phyloP scores from a whole-genome alignment of 1,284 basidiomycete species.

The Marasmius oreades region DNA sequence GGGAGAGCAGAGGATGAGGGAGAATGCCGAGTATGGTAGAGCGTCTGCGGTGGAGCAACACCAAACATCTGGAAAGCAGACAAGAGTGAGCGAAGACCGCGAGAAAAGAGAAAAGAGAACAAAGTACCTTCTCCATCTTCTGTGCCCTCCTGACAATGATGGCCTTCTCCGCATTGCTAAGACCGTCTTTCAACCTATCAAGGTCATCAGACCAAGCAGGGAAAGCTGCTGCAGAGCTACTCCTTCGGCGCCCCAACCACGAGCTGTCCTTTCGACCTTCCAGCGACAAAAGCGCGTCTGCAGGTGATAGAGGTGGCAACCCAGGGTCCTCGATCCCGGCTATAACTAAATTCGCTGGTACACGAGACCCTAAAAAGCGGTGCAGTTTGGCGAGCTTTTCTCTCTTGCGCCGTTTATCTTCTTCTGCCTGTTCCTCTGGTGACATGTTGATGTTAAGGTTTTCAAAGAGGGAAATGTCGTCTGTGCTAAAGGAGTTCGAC shows the following conservation, averaged over 20 bases:
- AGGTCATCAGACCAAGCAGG: constrained; percentile 48
- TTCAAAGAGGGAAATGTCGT: constrained; percentile 20
- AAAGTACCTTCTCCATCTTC: constrained; percentile 79
- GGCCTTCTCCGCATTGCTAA: constrained; percentile 68
- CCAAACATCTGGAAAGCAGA: constrained; percentile 62
- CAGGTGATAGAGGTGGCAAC: constrained; percentile 24
- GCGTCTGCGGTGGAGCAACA: constrained; percentile 67
- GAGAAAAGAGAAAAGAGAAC: background rate
- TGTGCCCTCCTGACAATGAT: constrained; percentile 72
- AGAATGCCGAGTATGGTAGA: constrained; percentile 60
- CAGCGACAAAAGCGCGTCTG: constrained; percentile 1
- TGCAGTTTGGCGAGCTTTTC: constrained; percentile 75
- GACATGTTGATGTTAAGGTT: constrained; percentile 38
- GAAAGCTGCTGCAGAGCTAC: constrained; percentile 50
- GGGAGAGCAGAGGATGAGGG: constrained; percentile 34
- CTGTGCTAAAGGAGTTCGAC: constrained; percentile 21
- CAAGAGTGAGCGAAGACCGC: constrained; percentile 7
- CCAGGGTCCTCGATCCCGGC: constrained; percentile 35
- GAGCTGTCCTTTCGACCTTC: constrained; percentile 24
- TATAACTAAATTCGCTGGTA: constrained; percentile 65
- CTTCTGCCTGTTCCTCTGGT: constrained; percentile 51
- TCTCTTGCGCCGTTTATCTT: constrained; percentile 61
- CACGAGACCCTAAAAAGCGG: constrained; percentile 74
- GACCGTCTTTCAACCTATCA: constrained; percentile 63
- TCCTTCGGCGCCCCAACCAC: constrained; percentile 49